Evolutionary conservation across 164 flowering plant species (phyloP), one percentile per base, ranked within the genome.

Genomic region (Umbilicus rupestris): DNA sequence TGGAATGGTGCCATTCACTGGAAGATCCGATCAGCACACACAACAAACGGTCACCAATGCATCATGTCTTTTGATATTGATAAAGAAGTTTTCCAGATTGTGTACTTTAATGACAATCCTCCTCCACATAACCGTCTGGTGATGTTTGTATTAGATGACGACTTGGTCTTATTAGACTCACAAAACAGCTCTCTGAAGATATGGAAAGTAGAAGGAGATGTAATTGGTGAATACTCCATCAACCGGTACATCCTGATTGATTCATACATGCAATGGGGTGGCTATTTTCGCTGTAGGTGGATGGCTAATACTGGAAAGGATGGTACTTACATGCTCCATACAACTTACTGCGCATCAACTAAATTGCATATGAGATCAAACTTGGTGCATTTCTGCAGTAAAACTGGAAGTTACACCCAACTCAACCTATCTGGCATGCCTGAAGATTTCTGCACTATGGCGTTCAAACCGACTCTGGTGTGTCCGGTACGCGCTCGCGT

Each of bases 1-100:
- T 55, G 60, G 60, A 12, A 28, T 55, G 60, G 60, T 28, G 60
- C 60, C 19, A 28, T 55, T 55, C 31, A 26, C 19, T 55, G 60
- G 60, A 55, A 28, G 19, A 28, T 55, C 6, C 33, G 28, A 6
- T 15, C 60, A 5, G 33, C 11, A 16, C 35, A 7, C 12, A 19
- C 15, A 22, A 24, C 14, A 12, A 8, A 26, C 33, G 28, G 33
- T 28, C 33, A 17, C 28, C n/a, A 55, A 11, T 26, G 60, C 60
- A 55, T 55, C 12, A 26, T 55, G 22, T 55, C 35, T 14, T 55
- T 55, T 28, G 60, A 55, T 55, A 30, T 55, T 28, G 60, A 28
- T 11, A 28, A 55, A 28, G 60, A 28, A 55, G 60, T 5, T 28
- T 55, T 55, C 10, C 60, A 55, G 9, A 28, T 26, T 55, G 60